Evolutionary conservation across 2,329 filamentous ascomycete species (phyloP).

Genomic region (Bisporella sp.): DNA sequence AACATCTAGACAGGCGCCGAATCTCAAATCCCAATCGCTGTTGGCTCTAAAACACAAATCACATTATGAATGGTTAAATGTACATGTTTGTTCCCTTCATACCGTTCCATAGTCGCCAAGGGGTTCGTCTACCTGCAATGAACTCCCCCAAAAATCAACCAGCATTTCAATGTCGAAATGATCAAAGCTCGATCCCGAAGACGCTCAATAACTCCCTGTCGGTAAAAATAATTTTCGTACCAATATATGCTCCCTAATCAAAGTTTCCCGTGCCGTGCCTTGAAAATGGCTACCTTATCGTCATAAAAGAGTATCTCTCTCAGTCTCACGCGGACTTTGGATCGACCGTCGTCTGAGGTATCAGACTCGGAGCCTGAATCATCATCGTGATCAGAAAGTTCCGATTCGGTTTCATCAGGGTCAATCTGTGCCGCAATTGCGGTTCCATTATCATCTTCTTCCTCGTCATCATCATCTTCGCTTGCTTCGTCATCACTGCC

Average conservation of each 20-base stretch:
- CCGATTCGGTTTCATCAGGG: conserved; percentile 30
- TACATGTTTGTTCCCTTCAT: too few relatives aligned
- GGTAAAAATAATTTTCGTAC: neutral
- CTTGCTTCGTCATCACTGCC: conserved; percentile 40
- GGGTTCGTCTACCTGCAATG: too few relatives aligned
- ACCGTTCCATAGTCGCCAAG: too few relatives aligned
- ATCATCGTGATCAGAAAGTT: conserved; percentile 32
- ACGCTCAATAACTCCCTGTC: neutral
- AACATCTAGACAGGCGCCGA: too few relatives aligned
- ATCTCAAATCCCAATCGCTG: too few relatives aligned
- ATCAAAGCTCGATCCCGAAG: too few relatives aligned
- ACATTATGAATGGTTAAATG: too few relatives aligned
- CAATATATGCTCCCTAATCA: conserved; percentile 1
- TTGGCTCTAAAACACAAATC: too few relatives aligned
- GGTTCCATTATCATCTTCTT: conserved; percentile 31
- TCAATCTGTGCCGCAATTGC: conserved; percentile 23
- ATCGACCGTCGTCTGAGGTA: conserved; percentile 36
- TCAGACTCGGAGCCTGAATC: conserved; percentile 41
- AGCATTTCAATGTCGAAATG: too few relatives aligned
- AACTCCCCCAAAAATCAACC: too few relatives aligned
- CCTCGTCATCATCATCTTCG: conserved; percentile 37
- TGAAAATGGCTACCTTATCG: conserved; percentile 76
- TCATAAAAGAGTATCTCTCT: conserved; percentile 80
- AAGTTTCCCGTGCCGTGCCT: conserved; percentile 45
- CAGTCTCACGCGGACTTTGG: conserved; percentile 48